Evolutionary conservation across 495 filamentous ascomycete genomes (phyloP), one percentile per base, ranked within the genome.

Genomic region (Podospora conica): DNA sequence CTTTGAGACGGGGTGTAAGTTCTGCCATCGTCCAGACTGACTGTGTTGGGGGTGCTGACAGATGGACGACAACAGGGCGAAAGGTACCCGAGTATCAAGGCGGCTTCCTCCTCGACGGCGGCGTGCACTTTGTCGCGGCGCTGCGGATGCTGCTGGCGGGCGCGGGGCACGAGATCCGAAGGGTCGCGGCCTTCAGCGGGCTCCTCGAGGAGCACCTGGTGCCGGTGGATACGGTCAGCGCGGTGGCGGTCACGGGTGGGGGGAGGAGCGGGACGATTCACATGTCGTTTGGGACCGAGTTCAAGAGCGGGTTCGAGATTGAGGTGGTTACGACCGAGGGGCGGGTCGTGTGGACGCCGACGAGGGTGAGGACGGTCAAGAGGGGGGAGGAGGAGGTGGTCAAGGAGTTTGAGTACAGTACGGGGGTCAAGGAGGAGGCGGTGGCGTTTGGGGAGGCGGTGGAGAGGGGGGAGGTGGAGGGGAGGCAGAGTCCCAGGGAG

Each of bases 61-160:
- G 2, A 4, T 6, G 18, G 3, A 7, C n/a, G n/a, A n/a, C n/a
- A 18, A 55, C 10, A 79, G 80, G 91, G 91, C 86, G 91, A 48
- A 91, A 90, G 75, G 82, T 69, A 7, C 91, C 91, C 0, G 76
- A 80, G 25, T 85, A 93, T 69, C 89, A 91, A 71, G 91, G 90
- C 20, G 91, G 91, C 10, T 95, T 93, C 71, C 73, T 94, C 18
- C 79, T 94, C 1, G 91, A 93, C 69, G 90, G 88, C 10, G 91
- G 76, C 24, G 85, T 95, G 10, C 91, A 93, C 73, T 87, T 85
- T 61, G 75, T 88, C 59, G 91, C 91, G 28, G 89, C 76, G 0
- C 79, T 89, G 18, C 77, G 88, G 22, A 67, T 87, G 48, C 71
- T 93, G 53, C 80, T 93, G 3, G 85, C 80, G 0, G 73, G 77